Percentiles rank a stretch among this genome's conserved stretches.
Evolutionary conservation across 1,284 basidiomycete species (phyloP).

Genomic region (Tylopilus sp.): DNA sequence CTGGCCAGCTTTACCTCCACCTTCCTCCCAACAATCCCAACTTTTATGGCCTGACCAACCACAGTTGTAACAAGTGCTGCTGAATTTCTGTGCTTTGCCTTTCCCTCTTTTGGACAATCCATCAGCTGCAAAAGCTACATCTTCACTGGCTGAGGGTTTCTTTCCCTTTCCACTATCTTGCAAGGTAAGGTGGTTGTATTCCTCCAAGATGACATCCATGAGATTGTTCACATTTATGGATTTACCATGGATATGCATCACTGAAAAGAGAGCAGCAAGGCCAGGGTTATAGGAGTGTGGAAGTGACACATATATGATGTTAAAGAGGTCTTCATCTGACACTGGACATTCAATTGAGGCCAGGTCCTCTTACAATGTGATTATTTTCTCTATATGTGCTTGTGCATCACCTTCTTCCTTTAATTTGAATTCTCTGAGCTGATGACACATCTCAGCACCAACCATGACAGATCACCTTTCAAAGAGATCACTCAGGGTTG

Average conservation of each 20-base stretch:
- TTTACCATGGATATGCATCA: neutral
- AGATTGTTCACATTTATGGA: neutral
- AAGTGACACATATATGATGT: neutral
- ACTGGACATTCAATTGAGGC: neutral
- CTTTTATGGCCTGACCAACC: conserved; percentile 9
- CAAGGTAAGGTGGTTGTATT: neutral
- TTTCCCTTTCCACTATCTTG: neutral
- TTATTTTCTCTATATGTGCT: neutral
- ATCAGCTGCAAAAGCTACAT: conserved; percentile 1
- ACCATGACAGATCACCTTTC: neutral
- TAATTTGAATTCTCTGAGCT: neutral
- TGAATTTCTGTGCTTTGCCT: neutral
- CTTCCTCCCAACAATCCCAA: conserved; percentile 20
- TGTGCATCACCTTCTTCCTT: neutral
- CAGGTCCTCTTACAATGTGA: neutral
- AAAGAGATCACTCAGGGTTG: neutral
- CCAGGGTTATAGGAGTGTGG: too few relatives aligned
- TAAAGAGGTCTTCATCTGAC: neutral
- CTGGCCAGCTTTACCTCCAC: conserved; percentile 20
- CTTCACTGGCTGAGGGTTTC: neutral
- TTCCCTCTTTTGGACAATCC: neutral
- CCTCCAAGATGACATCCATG: neutral
- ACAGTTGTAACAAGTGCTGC: conserved; percentile 13
- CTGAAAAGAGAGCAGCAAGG: neutral
- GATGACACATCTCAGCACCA: neutral